Conservation (phyloP, 2,329 filamentous ascomycete genomes). For the Helotiales sp. region DNA sequence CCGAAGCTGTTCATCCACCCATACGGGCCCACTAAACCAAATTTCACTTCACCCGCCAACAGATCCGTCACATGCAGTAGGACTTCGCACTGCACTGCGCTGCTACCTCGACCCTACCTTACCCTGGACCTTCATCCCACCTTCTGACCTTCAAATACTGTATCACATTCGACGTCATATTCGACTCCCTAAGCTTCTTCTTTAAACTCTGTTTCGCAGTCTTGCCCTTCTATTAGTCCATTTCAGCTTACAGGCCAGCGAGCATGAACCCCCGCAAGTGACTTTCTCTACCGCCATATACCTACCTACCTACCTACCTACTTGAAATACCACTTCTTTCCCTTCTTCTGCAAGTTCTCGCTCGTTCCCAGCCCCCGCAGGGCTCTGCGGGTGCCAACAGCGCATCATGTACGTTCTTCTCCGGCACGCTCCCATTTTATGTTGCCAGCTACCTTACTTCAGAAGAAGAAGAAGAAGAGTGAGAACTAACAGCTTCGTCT, state of each 20-base stretch:
- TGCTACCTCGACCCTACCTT: neutral
- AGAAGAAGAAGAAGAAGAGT: neutral
- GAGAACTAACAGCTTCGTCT: conserved; percentile 26
- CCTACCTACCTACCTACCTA: too few relatives aligned
- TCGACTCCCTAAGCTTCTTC: neutral
- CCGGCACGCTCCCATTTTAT: conserved; percentile 11
- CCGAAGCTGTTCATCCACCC: neutral
- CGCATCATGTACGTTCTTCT: conserved; percentile 41
- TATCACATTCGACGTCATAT: conserved; percentile 24
- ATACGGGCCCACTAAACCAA: neutral
- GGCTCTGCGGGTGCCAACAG: conserved; percentile 38
- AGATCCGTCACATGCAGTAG: conserved; percentile 3
- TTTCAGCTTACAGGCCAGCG: neutral
- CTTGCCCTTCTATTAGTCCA: neutral
- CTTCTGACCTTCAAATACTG: conserved; percentile 5
- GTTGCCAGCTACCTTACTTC: neutral
- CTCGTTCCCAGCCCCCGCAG: conserved; percentile 33
- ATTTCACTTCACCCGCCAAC: neutral
- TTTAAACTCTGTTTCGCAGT: conserved; percentile 4
- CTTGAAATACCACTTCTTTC: conserved; percentile 24
- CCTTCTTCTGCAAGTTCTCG: conserved; percentile 18
- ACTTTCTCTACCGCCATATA: conserved; percentile 22
- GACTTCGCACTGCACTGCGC: neutral
- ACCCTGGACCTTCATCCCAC: conserved; percentile 2
- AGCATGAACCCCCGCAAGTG: conserved; percentile 35